Conservation (phyloP, 2,329 filamentous ascomycete species). For the Arthrobotrys conoides region DNA sequence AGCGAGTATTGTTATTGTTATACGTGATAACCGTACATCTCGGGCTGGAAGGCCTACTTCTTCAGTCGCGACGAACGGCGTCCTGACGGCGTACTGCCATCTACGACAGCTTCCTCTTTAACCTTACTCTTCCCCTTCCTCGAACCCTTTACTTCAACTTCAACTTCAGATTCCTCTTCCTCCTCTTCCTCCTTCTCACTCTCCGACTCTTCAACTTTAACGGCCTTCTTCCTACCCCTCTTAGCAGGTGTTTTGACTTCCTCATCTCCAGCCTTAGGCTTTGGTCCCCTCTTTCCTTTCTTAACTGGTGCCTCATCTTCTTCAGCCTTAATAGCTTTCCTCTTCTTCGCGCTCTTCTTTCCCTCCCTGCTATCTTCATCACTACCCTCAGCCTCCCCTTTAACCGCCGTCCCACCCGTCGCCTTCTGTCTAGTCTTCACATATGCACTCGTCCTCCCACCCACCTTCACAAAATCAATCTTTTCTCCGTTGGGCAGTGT, state of each 20-base stretch:
- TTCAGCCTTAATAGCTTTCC: constrained; percentile 63
- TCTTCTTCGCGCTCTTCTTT: constrained; percentile 62
- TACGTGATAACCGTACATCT: constrained; percentile 11
- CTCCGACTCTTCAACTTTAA: constrained; percentile 35
- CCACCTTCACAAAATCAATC: constrained; percentile 88
- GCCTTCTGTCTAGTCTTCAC: constrained; percentile 91
- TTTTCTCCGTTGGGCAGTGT: constrained; percentile 86
- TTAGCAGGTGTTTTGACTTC: constrained; percentile 61
- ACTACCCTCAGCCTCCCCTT: constrained; percentile 64
- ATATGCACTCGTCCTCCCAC: constrained; percentile 90
- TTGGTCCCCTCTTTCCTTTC: constrained; percentile 59
- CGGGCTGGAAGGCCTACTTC: constrained; percentile 41
- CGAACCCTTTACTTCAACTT: constrained; percentile 28
- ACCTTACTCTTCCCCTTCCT: constrained; percentile 21
- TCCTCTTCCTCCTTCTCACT: constrained; percentile 14
- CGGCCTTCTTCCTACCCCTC: constrained; percentile 45
- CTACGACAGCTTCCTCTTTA: constrained; percentile 41
- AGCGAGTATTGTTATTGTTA: constrained; percentile 2
- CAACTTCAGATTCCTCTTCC: constrained; percentile 8
- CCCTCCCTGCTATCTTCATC: constrained; percentile 47
- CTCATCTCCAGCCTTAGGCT: constrained; percentile 62
- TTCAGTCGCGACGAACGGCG: constrained; percentile 39
- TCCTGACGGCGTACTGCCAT: constrained; percentile 40
- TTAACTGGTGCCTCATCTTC: constrained; percentile 63
- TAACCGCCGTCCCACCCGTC: constrained; percentile 71